Percentiles rank a stretch among this genome's conserved stretches.
These are phyloP conservation scores for Arctostaphylos glauca DNA, from an alignment of 148 eudicot genomes.

Conservation along the genomic window DNA sequence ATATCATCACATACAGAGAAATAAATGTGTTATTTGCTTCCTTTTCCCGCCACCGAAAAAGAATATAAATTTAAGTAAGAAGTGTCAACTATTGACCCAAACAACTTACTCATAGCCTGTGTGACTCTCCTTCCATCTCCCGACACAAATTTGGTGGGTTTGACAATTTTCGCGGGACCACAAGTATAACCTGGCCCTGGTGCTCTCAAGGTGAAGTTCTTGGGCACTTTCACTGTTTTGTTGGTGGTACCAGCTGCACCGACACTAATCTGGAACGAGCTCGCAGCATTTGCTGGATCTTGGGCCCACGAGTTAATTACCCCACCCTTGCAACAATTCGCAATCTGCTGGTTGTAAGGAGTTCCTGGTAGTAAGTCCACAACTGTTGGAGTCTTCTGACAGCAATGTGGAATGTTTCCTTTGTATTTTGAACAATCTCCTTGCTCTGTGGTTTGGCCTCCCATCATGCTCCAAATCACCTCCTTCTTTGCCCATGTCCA, in stretches of 20 bases:
- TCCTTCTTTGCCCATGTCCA: slow-evolving; percentile 79
- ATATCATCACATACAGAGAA: neutral
- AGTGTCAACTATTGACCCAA: neutral
- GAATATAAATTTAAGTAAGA: neutral
- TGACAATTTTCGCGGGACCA: slow-evolving; percentile 54
- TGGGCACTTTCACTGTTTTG: slow-evolving; percentile 52
- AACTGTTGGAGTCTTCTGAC: slow-evolving; percentile 50
- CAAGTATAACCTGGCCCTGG: slow-evolving; percentile 63
- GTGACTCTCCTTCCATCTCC: slow-evolving; percentile 52
- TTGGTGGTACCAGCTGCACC: slow-evolving; percentile 60
- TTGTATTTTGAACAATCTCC: slow-evolving; percentile 61
- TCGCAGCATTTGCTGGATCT: slow-evolving; percentile 42
- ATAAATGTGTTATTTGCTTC: neutral
- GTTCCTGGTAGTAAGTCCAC: slow-evolving; percentile 56
- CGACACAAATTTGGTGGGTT: slow-evolving; percentile 41
- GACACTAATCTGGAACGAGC: slow-evolving; percentile 61
- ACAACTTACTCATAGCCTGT: slow-evolving; percentile 60
- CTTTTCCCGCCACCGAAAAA: neutral
- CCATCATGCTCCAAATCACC: slow-evolving; percentile 65
- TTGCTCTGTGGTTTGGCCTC: slow-evolving; percentile 56
- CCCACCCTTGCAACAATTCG: slow-evolving; percentile 67
- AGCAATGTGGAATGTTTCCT: slow-evolving; percentile 50
- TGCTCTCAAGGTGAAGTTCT: slow-evolving; percentile 51
- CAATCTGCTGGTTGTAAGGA: slow-evolving; percentile 64
- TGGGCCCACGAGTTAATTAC: slow-evolving; percentile 51